A percentile compares a stretch with the other conserved stretches of the same genome.
Evolutionary conservation across 2,329 filamentous ascomycete genomes (phyloP).

Genomic region (Cryphonectria nitschkei): DNA sequence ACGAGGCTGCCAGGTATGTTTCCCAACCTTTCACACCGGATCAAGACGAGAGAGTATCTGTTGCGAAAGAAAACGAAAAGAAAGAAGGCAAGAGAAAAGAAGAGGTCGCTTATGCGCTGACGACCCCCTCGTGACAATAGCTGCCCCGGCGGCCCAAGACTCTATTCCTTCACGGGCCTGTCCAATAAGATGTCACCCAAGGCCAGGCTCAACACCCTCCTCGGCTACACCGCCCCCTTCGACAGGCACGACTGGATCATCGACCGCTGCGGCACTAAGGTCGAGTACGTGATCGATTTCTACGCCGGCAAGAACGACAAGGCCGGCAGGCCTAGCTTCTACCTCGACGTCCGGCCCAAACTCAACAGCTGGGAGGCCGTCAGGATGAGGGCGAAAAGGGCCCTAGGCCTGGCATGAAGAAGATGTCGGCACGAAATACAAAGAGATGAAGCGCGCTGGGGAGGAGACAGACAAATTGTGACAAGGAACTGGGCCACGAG

Average conservation of each 20-base stretch:
- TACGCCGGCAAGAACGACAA: conserved; percentile 71
- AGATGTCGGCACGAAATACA: too few relatives aligned
- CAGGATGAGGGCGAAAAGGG: conserved; percentile 64
- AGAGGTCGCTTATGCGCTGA: background rate
- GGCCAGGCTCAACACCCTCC: conserved; percentile 77
- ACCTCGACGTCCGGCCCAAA: conserved; percentile 70
- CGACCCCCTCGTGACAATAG: conserved; percentile 31
- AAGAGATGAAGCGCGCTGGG: background rate
- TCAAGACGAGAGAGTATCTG: too few relatives aligned
- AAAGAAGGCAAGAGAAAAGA: background rate
- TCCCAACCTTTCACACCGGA: background rate
- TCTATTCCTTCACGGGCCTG: conserved; percentile 82
- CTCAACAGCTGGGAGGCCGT: conserved; percentile 69
- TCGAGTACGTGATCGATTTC: conserved; percentile 98
- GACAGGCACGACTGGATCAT: conserved; percentile 98
- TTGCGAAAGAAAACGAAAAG: background rate
- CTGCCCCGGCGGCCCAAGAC: conserved; percentile 74
- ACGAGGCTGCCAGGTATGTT: conserved; percentile 52
- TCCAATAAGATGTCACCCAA: conserved; percentile 74
- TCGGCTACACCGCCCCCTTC: conserved; percentile 92
- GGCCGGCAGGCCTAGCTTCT: conserved; percentile 59
- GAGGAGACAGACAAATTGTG: background rate
- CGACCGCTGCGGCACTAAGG: conserved; percentile 79
- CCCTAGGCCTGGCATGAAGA: conserved; percentile 52
- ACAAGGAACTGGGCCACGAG: background rate